Conservation (phyloP, 1,284 basidiomycete genomes). For the Leccinum huronense region DNA sequence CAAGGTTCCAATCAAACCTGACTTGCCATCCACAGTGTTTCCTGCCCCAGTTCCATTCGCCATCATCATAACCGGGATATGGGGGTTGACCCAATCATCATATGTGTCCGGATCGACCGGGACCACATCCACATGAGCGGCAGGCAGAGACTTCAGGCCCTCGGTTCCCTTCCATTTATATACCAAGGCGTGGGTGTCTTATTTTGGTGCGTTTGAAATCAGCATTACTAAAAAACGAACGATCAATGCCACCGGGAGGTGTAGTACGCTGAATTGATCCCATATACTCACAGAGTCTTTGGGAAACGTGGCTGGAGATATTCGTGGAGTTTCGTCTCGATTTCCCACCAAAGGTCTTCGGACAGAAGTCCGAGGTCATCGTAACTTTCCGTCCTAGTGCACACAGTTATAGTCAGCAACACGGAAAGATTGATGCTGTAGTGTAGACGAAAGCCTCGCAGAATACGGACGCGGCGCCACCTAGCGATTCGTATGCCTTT, state of each 20-base stretch:
- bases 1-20: not conserved
- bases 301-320: not conserved
- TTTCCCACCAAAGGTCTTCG: not conserved
- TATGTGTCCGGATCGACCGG: not conserved
- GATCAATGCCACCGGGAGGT: not conserved
- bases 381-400: no score
- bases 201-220: not conserved
- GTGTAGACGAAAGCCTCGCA: not conserved
- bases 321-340: no score
- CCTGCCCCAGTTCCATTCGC: not conserved
- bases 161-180: no score
- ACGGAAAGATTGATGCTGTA: not conserved
- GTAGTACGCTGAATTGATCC: no score
- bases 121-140: not conserved
- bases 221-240: not conserved
- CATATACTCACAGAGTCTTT: not conserved
- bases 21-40: not conserved
- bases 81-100: not conserved
- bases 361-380: not conserved
- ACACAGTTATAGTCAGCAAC: not conserved
- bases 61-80: not conserved
- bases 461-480: not conserved
- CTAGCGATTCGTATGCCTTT: not conserved
- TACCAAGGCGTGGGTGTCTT: not conserved
- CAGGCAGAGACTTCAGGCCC: no score